Percentiles rank a stretch among this genome's conserved stretches.
Conservation (phyloP, 1,284 basidiomycete species). For the Peniophora sp. region DNA sequence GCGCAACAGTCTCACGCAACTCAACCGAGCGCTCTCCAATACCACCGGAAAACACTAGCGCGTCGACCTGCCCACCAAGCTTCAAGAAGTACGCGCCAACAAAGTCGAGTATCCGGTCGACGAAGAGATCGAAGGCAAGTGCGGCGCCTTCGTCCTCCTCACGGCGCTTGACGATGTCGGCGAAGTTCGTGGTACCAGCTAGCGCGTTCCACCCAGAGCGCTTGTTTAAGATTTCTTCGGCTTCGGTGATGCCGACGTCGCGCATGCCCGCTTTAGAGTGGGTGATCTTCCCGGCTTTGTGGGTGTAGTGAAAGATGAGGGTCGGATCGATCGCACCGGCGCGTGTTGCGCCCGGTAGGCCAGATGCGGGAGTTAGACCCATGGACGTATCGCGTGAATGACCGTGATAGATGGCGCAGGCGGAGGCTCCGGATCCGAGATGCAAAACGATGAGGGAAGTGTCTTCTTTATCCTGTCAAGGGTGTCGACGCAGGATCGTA, state of each 20-base stretch:
- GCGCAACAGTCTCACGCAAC: constrained; percentile 50
- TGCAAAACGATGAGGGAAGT: constrained; percentile 74
- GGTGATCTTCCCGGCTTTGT: constrained; percentile 47
- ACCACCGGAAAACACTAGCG: constrained; percentile 79
- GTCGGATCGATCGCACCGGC: constrained; percentile 77
- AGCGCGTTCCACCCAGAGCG: constrained; percentile 68
- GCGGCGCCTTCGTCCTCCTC: constrained; percentile 19
- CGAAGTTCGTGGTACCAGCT: constrained; percentile 75
- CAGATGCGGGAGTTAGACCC: constrained; percentile 73
- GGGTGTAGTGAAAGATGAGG: constrained; percentile 81
- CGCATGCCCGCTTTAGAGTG: constrained; percentile 39
- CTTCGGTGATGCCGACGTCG: constrained; percentile 59
- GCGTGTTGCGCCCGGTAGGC: constrained; percentile 83
- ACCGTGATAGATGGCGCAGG: constrained; percentile 64
- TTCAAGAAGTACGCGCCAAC: constrained; percentile 72
- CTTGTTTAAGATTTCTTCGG: constrained; percentile 75
- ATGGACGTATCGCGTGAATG: constrained; percentile 75
- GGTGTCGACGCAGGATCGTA: constrained; percentile 1
- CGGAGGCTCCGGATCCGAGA: constrained; percentile 81
- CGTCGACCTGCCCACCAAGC: constrained; percentile 60
- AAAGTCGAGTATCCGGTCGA: constrained; percentile 67
- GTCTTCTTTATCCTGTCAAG: constrained; percentile 28
- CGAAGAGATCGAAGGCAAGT: constrained; percentile 68
- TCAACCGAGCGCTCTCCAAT: constrained; percentile 71
- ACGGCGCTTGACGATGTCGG: constrained; percentile 40